Evolutionary conservation across 148 eudicot genomes (phyloP).

Genomic region (Beta vulgaris): DNA sequence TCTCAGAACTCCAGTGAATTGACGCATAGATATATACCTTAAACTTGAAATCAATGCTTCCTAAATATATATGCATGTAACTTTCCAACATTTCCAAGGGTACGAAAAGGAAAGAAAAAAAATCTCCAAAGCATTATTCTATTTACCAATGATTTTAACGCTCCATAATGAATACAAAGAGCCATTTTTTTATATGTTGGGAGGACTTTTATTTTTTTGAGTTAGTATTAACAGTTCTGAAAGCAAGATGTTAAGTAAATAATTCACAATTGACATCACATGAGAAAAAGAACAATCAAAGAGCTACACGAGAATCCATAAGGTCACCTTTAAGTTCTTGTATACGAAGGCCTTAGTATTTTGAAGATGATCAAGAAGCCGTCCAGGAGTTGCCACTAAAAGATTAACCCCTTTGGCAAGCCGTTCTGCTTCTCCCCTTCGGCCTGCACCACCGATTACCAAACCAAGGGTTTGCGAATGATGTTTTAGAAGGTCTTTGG

Average conservation of each 20-base stretch:
- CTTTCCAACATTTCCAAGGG: not conserved
- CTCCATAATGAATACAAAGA: not conserved
- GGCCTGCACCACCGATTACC: slow-evolving; percentile 81
- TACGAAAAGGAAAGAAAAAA: not conserved
- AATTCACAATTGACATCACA: not conserved
- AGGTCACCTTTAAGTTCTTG: slow-evolving; percentile 67
- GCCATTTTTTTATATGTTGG: not conserved
- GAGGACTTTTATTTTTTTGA: not conserved
- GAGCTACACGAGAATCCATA: not conserved
- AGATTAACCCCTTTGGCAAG: slow-evolving; percentile 80
- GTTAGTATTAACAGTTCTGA: not conserved
- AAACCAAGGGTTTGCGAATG: slow-evolving; percentile 87
- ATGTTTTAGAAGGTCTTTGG: slow-evolving; percentile 73
- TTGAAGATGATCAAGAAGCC: slow-evolving; percentile 91
- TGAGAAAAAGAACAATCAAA: not conserved
- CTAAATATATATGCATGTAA: not conserved
- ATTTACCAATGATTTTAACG: not conserved
- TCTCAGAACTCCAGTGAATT: not conserved
- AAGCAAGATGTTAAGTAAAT: no score
- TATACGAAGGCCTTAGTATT: slow-evolving; percentile 75
- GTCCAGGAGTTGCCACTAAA: slow-evolving; percentile 86
- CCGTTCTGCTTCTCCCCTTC: slow-evolving; percentile 79
- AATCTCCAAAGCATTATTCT: not conserved
- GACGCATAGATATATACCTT: not conserved
- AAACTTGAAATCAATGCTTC: not conserved